Base-by-base conservation (phyloP, 148 eudicot species). In the Cornus controversa region DNA sequence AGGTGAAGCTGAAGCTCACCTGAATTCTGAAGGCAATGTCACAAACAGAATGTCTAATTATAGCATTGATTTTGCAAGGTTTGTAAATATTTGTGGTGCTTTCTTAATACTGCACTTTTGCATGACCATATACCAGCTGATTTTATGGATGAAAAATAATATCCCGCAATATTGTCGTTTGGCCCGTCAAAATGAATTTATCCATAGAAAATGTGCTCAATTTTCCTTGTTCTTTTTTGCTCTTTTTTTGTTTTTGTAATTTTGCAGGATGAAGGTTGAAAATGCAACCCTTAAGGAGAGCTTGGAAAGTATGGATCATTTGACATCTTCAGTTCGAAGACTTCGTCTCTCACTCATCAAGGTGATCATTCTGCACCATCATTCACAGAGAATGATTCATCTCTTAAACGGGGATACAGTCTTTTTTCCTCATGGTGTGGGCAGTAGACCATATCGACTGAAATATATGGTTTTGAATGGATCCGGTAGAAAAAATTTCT, bases 211-310 rank as follows among this genome's bases (percentile, higher is more conserved):
- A 36, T 4, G 4, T 65, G 16, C 34, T 6, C 22, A 9, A 31
- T 25, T 50, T 29, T 72, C 18, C 63, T 27, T 66, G 18, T 66
- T 47, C 67, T 10, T 20, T 37, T 77, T 11, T 70, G 11, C 15
- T 72, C 64, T n/a, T 24, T 50, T 74, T 40, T 29, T 20, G 27
- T 57, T 42, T 66, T 66, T 22, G 69, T 58, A 42, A 14, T 31
- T 67, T 70, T 80, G 78, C 80, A 91, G 94, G 87, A 75, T 91
- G 89, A 89, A 81, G 85, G 88, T 96, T 78, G 99, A 96, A 80
- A 85, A 89, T 85, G 97, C 92, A 69, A 89, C 93, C 71, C 95
- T 96, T 26, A 92, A 84, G 82, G 99, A 93, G 82, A 92, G 95
- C 89, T 85, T 96, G 84, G 94, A 82, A 65, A 89, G 90, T 75